Base-by-base conservation (phyloP, 140 eudicot species). In the Anethum foeniculum region DNA sequence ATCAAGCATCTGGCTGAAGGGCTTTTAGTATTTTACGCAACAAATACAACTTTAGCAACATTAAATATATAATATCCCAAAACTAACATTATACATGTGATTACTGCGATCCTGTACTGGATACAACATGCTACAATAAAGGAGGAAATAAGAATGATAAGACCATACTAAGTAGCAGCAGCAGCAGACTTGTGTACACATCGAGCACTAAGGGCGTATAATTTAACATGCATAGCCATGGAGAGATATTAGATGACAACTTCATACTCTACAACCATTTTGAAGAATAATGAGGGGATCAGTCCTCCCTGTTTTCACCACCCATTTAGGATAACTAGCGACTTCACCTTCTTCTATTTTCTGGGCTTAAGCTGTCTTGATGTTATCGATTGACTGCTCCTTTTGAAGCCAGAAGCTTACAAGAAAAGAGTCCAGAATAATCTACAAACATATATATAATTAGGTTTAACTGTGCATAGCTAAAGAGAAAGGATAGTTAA, bases 381-480 rank as follows among this genome's bases (percentile, higher is more conserved):
- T 47, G 15, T 52, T 80, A 62, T 38, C 77, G 2, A 69, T 34
- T 18, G 54, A 71, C 13, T 67, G 84, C 72, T 86, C 83, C 72
- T 82, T 81, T 46, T 72, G 84, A 54, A 75, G 83, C 88, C 88
- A 85, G 67, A 77, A 79, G 47, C 83, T 85, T 30, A 89, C 91
- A n/a, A 89, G 65, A 74, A 89, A 83, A 18, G 93, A 89, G 82
- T 89, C 93, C 28, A 87, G 44, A 68, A 89, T 83, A 80, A 89
- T 89, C 93, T 89, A 79, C 84, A 89, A 3, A 77, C 16, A 15
- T 32, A 21, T 34, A 15, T 56, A 34, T 38, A n/a, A n/a, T 65
- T 2, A 10, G 77, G 64, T 39, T 74, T 7, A 30, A 47, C 64
- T 9, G 28, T 56, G 56, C 34, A 67, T 15, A n/a, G 25, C 64